Evolutionary conservation across 768 basidiomycete species (phyloP).

Genomic region (Suillus subaureus): DNA sequence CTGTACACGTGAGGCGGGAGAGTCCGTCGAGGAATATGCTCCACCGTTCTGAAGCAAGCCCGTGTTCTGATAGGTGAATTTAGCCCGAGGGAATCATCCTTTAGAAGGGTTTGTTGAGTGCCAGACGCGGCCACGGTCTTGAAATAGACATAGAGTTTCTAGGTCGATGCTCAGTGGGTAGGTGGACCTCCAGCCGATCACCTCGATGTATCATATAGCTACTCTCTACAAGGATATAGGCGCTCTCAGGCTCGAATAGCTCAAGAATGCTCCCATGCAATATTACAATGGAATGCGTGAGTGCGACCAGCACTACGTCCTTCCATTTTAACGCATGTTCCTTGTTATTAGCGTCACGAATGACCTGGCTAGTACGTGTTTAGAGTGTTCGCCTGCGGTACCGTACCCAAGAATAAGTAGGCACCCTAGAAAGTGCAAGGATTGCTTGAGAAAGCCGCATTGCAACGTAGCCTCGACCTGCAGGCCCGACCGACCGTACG

Average conservation of each 20-base stretch:
- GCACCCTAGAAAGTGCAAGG: slow-evolving; percentile 7
- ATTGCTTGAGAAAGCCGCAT: slow-evolving; percentile 4
- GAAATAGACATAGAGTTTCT: slow-evolving; percentile 6
- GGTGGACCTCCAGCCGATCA: slow-evolving; percentile 12
- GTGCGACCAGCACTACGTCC: slow-evolving; percentile 12
- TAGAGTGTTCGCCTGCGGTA: slow-evolving; percentile 18
- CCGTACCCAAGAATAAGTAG: slow-evolving; percentile 19
- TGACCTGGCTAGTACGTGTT: slow-evolving; percentile 13
- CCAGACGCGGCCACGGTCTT: slow-evolving; percentile 2
- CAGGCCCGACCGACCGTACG: not conserved
- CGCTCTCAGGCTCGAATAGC: slow-evolving; percentile 20
- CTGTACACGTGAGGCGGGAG: not conserved
- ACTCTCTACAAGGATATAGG: slow-evolving; percentile 9
- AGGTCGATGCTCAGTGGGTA: not conserved
- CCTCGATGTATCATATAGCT: slow-evolving; percentile 7
- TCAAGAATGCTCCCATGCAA: slow-evolving; percentile 25
- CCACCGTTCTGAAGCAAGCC: not conserved
- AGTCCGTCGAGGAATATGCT: not conserved
- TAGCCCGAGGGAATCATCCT: not conserved
- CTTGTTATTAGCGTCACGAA: slow-evolving; percentile 4
- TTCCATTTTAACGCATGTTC: slow-evolving; percentile 4
- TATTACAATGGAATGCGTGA: slow-evolving; percentile 20
- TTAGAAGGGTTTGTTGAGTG: not conserved
- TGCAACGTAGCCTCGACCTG: not conserved
- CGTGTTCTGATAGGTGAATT: not conserved